Conservation (phyloP, 1,284 basidiomycete genomes). For the Melanopsichium pennsylvanicum region DNA sequence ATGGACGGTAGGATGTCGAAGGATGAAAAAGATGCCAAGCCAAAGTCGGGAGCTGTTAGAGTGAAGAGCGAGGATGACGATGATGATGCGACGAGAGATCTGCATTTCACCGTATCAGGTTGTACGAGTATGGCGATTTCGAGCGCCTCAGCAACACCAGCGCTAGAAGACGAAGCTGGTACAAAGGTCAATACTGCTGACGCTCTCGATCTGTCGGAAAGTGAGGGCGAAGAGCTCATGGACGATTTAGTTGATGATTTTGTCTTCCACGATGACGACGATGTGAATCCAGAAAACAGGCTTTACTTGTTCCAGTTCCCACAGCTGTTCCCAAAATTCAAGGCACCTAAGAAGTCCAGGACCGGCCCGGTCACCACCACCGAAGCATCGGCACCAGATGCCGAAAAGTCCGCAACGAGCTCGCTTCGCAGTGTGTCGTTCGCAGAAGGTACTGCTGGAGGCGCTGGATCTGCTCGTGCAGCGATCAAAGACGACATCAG, state of each 20-base stretch:
- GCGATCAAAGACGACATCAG: constrained; percentile 10
- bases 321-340: constrained; percentile 81
- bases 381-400: neutral
- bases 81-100: constrained; percentile 20
- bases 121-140: constrained; percentile 5
- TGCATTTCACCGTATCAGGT: constrained; percentile 1
- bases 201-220: constrained; percentile 80
- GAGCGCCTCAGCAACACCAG: constrained; percentile 27
- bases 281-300: constrained; percentile 68
- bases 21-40: constrained; percentile 14
- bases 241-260: constrained; percentile 87
- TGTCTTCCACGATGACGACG: constrained; percentile 56
- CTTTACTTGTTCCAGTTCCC: constrained; percentile 94
- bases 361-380: neutral
- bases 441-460: constrained; percentile 52
- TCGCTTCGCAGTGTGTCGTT: constrained; percentile 51
- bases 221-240: constrained; percentile 83
- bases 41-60: constrained; percentile 6
- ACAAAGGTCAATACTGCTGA: constrained; percentile 73
- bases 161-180: constrained; percentile 38
- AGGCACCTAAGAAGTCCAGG: constrained; percentile 7
- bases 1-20: constrained; percentile 65
- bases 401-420: neutral
- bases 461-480: constrained; percentile 25
- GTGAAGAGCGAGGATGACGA: constrained; percentile 48